A percentile compares a stretch with the other conserved stretches of the same genome.
phyloP scores from a whole-genome alignment of 1,284 basidiomycete genomes.

The Xerocomus amazonicus region DNA sequence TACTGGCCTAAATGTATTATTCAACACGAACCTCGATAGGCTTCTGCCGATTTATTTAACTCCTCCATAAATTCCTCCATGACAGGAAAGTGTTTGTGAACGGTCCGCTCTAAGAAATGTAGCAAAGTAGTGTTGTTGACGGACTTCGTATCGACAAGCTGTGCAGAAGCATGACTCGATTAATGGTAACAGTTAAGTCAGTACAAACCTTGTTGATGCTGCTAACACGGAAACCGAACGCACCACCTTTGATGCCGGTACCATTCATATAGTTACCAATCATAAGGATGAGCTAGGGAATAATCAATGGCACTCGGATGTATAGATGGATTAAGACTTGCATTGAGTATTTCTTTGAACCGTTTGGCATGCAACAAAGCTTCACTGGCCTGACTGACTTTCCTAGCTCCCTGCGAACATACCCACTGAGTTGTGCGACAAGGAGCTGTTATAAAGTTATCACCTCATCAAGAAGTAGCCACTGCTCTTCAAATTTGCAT shows the following conservation, averaged over 20 bases:
- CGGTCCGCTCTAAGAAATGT: constrained; percentile 91
- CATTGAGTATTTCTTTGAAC: constrained; percentile 86
- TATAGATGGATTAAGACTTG: constrained; percentile 36
- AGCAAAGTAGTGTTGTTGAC: constrained; percentile 89
- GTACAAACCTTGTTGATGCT: constrained; percentile 88
- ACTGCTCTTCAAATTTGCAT: constrained; percentile 80
- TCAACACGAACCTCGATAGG: constrained; percentile 73
- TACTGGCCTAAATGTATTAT: neutral
- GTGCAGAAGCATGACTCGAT: constrained; percentile 1
- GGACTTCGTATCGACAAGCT: constrained; percentile 98
- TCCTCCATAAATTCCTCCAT: constrained; percentile 91
- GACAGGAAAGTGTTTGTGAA: constrained; percentile 83
- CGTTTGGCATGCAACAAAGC: constrained; percentile 72
- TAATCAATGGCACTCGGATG: constrained; percentile 13
- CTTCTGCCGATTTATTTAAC: constrained; percentile 85
- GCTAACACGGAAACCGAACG: constrained; percentile 95
- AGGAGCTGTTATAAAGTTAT: constrained; percentile 18
- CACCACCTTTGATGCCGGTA: constrained; percentile 93
- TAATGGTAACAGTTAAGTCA: neutral
- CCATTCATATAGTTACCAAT: constrained; percentile 99
- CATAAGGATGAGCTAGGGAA: constrained; percentile 77
- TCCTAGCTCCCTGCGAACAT: constrained; percentile 64
- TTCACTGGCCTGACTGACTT: constrained; percentile 77
- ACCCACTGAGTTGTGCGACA: constrained; percentile 6
- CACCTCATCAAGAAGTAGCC: constrained; percentile 70